Conservation (phyloP, 257 asterid genomes). For the Capsicum pubescens region DNA sequence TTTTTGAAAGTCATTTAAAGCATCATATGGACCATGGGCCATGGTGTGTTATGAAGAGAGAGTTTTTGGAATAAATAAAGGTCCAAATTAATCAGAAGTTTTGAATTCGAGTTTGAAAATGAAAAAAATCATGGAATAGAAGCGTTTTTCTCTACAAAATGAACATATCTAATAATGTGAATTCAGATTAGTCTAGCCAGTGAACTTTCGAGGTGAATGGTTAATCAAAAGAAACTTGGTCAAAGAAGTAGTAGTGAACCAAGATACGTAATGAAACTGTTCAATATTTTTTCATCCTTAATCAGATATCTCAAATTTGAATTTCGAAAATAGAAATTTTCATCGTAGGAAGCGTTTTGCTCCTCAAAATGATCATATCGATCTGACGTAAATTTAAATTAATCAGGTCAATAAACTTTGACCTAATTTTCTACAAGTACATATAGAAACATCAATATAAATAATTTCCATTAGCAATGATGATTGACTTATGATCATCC, state of each 20-base stretch:
- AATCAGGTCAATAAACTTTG: neutral
- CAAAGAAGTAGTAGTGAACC: neutral
- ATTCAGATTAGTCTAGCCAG: too few species aligned
- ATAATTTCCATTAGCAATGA: neutral
- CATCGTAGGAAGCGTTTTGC: too few species aligned
- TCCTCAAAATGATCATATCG: neutral
- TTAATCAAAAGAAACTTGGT: neutral
- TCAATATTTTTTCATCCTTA: neutral
- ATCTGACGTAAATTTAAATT: neutral
- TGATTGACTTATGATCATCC: neutral
- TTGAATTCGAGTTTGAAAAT: conserved; percentile 34
- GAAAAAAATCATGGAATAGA: neutral
- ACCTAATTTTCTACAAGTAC: neutral
- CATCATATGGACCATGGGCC: too few species aligned
- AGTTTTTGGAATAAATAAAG: too few species aligned
- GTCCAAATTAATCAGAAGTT: too few species aligned
- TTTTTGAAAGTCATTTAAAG: too few species aligned
- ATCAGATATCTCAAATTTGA: neutral
- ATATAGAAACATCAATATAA: neutral
- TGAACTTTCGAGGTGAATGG: neutral
- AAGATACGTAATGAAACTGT: neutral
- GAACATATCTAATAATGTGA: neutral
- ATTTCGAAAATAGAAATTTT: too few species aligned
- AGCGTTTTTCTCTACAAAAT: neutral
- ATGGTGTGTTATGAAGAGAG: too few species aligned